Percentiles rank a stretch among this genome's conserved stretches.
Evolutionary conservation across 2,329 filamentous ascomycete genomes (phyloP).

Genomic region (Nectriaceae sp.): DNA sequence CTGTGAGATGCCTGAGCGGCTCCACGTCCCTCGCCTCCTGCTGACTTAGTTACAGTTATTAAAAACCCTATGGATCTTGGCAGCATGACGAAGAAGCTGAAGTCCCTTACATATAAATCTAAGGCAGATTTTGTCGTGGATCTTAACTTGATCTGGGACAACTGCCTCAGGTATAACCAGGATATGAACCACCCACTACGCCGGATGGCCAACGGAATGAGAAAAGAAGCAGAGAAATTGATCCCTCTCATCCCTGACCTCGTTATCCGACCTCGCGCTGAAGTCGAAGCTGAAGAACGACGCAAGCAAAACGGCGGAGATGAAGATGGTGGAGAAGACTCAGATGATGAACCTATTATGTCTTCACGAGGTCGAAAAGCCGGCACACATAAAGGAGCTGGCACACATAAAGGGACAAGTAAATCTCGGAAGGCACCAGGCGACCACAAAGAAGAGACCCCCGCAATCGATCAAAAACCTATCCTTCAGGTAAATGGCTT

Average conservation of each 20-base stretch:
- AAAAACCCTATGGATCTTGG: slow-evolving; percentile 98
- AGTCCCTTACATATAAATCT: slow-evolving; percentile 75
- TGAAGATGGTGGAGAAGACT: slow-evolving; percentile 83
- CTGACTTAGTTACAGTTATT: slow-evolving; percentile 62
- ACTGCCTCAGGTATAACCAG: slow-evolving; percentile 94
- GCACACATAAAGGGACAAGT: slow-evolving; percentile 79
- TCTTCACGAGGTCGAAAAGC: slow-evolving; percentile 91
- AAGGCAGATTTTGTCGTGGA: slow-evolving; percentile 95
- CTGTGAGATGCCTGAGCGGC: slow-evolving; percentile 57
- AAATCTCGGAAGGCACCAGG: slow-evolving; percentile 74
- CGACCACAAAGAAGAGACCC: slow-evolving; percentile 77
- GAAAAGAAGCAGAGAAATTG: slow-evolving; percentile 95
- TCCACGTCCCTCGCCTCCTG: not conserved
- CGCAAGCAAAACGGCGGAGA: slow-evolving; percentile 84
- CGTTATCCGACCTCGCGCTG: slow-evolving; percentile 83
- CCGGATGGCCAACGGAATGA: slow-evolving; percentile 94
- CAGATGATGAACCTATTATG: slow-evolving; percentile 98
- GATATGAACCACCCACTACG: slow-evolving; percentile 84
- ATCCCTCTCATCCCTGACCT: slow-evolving; percentile 95
- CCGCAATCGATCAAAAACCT: slow-evolving; percentile 74
- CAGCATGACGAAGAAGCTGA: slow-evolving; percentile 97
- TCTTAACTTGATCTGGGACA: slow-evolving; percentile 93
- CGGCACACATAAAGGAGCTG: no score
- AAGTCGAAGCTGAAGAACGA: slow-evolving; percentile 87
- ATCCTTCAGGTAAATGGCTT: slow-evolving; percentile 66